Evolutionary conservation across 176 grass and related monocot genomes (phyloP).

Genomic region (Oryza australiensis): DNA sequence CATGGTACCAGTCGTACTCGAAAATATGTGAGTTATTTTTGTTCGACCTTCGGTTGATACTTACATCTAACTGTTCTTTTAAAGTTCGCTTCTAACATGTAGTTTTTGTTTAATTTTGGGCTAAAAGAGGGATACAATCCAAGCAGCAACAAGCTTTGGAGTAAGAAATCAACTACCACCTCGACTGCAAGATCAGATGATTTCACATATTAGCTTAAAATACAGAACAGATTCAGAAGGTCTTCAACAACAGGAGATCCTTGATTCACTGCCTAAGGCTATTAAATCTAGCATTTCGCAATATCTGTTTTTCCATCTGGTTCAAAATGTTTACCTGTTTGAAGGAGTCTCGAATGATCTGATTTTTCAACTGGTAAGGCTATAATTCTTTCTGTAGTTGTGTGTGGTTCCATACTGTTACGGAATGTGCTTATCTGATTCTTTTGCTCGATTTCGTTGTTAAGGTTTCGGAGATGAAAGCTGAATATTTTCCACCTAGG

Average conservation of each 20-base stretch:
- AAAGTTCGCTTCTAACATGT: neutral
- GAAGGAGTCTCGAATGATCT: conserved; percentile 75
- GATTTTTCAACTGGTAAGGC: conserved; percentile 87
- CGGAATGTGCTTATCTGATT: conserved; percentile 18
- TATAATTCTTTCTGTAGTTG: conserved; percentile 3
- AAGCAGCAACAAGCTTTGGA: conserved; percentile 93
- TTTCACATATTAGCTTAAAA: conserved; percentile 95
- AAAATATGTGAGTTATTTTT: conserved; percentile 76
- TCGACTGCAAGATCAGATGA: conserved; percentile 97
- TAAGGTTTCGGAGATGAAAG: conserved; percentile 98
- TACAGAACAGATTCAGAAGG: conserved; percentile 98
- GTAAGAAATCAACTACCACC: conserved; percentile 80
- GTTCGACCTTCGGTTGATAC: conserved; percentile 4
- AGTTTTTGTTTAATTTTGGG: conserved; percentile 32
- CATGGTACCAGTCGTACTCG: conserved; percentile 91
- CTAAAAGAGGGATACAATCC: conserved; percentile 95
- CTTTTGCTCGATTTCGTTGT: conserved; percentile 26
- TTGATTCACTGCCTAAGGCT: conserved; percentile 88
- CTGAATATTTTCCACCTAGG: conserved; percentile 96
- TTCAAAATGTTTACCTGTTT: conserved; percentile 86
- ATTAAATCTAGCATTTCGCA: conserved; percentile 98
- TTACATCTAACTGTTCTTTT: neutral
- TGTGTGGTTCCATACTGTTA: neutral
- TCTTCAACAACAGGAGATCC: conserved; percentile 96
- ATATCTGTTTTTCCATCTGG: conserved; percentile 73